phyloP scores from a whole-genome alignment of 352 stramenopile species.

The Globisporangium okanoganense region DNA sequence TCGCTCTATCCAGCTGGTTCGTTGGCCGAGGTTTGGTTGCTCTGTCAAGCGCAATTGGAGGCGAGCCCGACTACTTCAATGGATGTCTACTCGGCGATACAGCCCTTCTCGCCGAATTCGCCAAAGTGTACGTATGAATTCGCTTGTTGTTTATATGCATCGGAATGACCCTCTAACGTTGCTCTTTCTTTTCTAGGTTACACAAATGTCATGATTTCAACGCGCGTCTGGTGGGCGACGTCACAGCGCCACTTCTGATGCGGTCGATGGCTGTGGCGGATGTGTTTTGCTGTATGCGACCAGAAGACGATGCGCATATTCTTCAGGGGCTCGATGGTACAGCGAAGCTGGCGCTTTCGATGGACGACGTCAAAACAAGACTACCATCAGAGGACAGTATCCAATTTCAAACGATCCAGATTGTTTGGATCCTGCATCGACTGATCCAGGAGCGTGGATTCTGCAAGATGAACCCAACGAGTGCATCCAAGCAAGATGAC shows the following conservation, averaged over 20 bases:
- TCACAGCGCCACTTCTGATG: slow-evolving; percentile 5
- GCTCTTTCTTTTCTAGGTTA: slow-evolving; percentile 5
- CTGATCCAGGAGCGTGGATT: slow-evolving; percentile 8
- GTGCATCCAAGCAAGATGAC: not conserved
- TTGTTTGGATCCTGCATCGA: slow-evolving; percentile 16
- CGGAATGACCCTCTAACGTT: not conserved
- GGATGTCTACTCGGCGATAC: slow-evolving; percentile 16
- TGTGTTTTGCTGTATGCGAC: slow-evolving; percentile 5
- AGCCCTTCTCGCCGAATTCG: slow-evolving; percentile 12
- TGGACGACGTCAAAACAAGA: not conserved
- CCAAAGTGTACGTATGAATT: slow-evolving; percentile 13
- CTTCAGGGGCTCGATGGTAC: slow-evolving; percentile 8
- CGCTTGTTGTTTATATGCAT: too few relatives aligned
- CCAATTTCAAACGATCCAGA: slow-evolving; percentile 6
- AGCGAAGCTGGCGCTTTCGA: slow-evolving; percentile 8
- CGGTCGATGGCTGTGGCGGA: slow-evolving; percentile 15
- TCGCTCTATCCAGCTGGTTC: slow-evolving; percentile 29
- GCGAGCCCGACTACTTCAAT: slow-evolving; percentile 15
- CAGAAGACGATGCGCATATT: not conserved
- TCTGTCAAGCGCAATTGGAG: slow-evolving; percentile 19
- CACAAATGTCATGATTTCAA: slow-evolving; percentile 6
- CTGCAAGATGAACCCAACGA: not conserved
- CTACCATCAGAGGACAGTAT: not conserved
- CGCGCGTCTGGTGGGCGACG: slow-evolving; percentile 2
- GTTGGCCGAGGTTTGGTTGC: slow-evolving; percentile 29